Conservation (phyloP, 345 rosid species). For the Streptanthus diversifolius region DNA sequence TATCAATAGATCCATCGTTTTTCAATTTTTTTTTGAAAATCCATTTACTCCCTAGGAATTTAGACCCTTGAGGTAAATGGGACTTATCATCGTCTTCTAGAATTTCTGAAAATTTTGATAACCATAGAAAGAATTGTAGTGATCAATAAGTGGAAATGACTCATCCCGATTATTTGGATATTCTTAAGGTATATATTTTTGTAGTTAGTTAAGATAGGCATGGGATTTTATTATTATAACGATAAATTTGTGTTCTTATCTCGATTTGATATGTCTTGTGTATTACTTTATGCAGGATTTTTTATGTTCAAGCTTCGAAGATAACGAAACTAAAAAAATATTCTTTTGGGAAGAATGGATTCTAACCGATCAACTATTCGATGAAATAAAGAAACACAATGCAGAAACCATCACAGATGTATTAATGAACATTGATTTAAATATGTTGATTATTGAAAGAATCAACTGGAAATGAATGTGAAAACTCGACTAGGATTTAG, state of each 20-base stretch:
- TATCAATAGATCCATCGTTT: too few relatives aligned
- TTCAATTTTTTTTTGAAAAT: too few relatives aligned
- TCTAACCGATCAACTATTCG: not conserved
- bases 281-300: conserved; percentile 27
- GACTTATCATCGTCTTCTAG: not conserved
- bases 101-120: not conserved
- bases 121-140: not conserved
- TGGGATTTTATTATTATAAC: not conserved
- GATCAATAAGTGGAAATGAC: not conserved
- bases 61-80: too few relatives aligned
- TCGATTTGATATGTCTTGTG: too few relatives aligned
- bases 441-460: too few relatives aligned
- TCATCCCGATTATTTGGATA: not conserved
- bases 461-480: too few relatives aligned
- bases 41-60: too few relatives aligned
- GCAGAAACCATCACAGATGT: conserved; percentile 2
- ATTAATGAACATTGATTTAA: not conserved
- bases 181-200: conserved; percentile 1
- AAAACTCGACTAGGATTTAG: too few relatives aligned
- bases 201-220: not conserved
- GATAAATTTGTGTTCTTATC: too few relatives aligned
- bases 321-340: not conserved
- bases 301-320: not conserved
- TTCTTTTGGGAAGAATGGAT: not conserved
- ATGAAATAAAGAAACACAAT: conserved; percentile 2